Conservation (phyloP, 345 rosid species). For the Mallotus nudiflorus region DNA sequence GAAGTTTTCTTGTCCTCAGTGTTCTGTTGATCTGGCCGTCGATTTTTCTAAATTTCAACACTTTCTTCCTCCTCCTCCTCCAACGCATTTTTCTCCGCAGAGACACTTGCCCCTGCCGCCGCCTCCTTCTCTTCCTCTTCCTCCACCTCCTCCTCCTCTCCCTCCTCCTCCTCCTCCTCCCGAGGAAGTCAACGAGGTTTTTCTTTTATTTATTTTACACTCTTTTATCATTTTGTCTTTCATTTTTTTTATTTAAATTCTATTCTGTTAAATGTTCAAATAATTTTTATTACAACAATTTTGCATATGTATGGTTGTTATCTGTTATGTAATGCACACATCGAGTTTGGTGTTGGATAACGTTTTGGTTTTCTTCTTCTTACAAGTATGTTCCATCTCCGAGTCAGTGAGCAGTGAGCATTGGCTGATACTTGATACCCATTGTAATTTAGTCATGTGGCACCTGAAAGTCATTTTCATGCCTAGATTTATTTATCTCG, state of each 20-base stretch:
- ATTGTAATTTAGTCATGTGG: neutral
- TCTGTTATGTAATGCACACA: neutral
- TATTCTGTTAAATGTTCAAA: neutral
- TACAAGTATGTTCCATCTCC: too few species aligned
- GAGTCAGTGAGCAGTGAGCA: too few species aligned
- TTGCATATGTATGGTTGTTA: neutral
- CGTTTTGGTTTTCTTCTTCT: too few species aligned
- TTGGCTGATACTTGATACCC: neutral
- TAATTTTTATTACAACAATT: too few species aligned
- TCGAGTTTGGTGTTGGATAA: neutral
- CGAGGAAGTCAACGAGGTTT: constrained; percentile 90
- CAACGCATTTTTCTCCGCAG: neutral
- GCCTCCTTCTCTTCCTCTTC: constrained; percentile 2
- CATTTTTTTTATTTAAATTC: neutral
- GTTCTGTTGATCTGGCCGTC: constrained; percentile 79
- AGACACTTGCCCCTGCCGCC: constrained; percentile 21
- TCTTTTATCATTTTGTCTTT: too few species aligned
- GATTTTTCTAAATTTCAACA: constrained; percentile 65
- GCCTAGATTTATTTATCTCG: neutral
- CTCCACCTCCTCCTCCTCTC: neutral
- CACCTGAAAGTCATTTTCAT: neutral
- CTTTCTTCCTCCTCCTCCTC: constrained; percentile 46
- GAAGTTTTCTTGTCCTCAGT: constrained; percentile 88
- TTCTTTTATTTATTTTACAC: constrained; percentile 1
- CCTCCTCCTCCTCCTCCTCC: constrained; percentile 36